Evolutionary conservation across 1,284 basidiomycete species (phyloP), one percentile per base, ranked within the genome.

Genomic region (Quambalaria eucalypti): DNA sequence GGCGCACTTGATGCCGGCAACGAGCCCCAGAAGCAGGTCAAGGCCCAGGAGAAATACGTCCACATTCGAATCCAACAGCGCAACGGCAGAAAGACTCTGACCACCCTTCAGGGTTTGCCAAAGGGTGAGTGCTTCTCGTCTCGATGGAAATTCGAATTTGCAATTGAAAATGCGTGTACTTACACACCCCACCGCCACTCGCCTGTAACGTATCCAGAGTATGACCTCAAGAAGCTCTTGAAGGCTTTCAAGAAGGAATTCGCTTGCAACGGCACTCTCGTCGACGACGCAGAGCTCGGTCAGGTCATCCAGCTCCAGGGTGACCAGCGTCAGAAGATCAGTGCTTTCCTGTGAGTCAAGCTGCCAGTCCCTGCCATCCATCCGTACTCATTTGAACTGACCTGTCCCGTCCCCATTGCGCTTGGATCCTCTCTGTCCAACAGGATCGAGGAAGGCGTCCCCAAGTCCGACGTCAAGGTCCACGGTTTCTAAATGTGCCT

Each of bases 241-340:
- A 97, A 98, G 79, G 91, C 89, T 23, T 97, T 98, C 83, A 98
- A 98, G 84, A 73, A 95, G 88, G 91, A 96, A 81, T 97, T 98
- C 72, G 95, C 95, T 61, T 98, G 95, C 82, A 98, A 98, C 80
- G 95, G 95, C 66, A 95, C 88, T 62, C 83, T 99, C 72, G 89
- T 96, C 69, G 89, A 95, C 63, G 90, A 95, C 80, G 88, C 90
- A 78, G 90, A 95, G 80, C 85, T 91, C 79, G 95, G 95, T 57
- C 84, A 93, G 80, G 89, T 99, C 76, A 92, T 99, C 77, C 95
- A 99, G 80, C 85, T 99, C 68, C 95, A 98, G 79, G 95, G 95
- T 66, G 95, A 99, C 80, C 95, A 99, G 79, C 85, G 95, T 62
- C 82, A 76, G 90, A 93, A 83, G 92, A 95, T 72, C 84, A 84